Conservation (phyloP, 2,329 filamentous ascomycete genomes). For the Byssoonygena ceratinophila region DNA sequence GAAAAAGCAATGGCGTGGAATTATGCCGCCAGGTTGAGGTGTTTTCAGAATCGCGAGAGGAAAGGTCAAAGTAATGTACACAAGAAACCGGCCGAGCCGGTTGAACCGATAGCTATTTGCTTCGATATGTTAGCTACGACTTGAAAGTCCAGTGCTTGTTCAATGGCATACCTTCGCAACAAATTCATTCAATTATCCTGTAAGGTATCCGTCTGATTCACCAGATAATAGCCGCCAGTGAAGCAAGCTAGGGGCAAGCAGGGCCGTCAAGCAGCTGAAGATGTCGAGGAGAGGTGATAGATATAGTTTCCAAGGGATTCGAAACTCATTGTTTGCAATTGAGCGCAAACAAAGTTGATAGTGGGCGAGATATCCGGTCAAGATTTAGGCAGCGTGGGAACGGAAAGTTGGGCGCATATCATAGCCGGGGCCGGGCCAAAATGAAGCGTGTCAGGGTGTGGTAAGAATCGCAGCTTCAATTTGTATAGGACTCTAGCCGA, state of each 20-base stretch:
- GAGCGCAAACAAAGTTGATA: conserved; percentile 10
- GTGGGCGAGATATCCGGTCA: not conserved
- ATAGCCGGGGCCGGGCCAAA: not conserved
- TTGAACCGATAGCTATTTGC: conserved; percentile 3
- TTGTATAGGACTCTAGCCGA: not conserved
- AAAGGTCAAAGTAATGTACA: conserved; percentile 9
- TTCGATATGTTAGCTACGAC: conserved; percentile 11
- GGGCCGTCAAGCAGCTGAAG: conserved; percentile 14
- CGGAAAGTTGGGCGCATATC: conserved; percentile 7
- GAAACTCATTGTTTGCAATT: conserved; percentile 30
- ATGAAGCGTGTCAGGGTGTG: not conserved
- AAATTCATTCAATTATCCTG: conserved; percentile 3
- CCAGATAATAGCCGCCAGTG: conserved; percentile 16
- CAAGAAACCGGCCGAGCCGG: not conserved
- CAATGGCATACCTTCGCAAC: conserved; percentile 15
- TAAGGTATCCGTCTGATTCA: conserved; percentile 11
- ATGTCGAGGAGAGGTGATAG: conserved; percentile 19
- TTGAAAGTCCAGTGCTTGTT: not conserved
- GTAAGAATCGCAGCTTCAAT: conserved; percentile 6
- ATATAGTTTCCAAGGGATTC: conserved; percentile 19
- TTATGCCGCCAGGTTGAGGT: conserved; percentile 2
- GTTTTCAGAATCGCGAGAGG: not conserved
- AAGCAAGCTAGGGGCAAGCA: conserved; percentile 20
- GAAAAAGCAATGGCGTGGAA: conserved; percentile 1
- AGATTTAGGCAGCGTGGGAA: not conserved